Base-by-base conservation (phyloP, 306 rosid species). In the Ceratonia siliqua region DNA sequence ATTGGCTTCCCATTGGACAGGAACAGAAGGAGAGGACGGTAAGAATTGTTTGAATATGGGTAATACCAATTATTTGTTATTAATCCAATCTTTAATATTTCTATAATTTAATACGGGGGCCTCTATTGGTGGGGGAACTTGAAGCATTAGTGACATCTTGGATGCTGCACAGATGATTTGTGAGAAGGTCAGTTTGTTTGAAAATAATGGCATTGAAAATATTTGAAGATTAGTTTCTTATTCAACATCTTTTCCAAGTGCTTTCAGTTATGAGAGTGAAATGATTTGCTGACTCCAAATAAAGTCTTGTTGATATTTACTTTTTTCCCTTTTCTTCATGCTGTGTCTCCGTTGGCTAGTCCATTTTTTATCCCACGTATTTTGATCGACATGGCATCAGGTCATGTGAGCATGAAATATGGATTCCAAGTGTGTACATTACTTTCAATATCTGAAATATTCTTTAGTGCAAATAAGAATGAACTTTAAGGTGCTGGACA, bases 331-430 rank as follows among this genome's bases (percentile, higher is more conserved):
- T 2, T 41, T 61, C 27, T 59, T 45, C n/a, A 53, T 80, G 14
- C 89, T 91, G 98, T 93, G 84, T 66, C 81, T 91, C 52, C 95
- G 98, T 66, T 93, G 98, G 68, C 95, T 74, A 91, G 98, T 87
- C 98, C 98, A 62, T 94, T 87, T 88, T 94, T 94, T 71, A 88
- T 94, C 68, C 98, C 96, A 4, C 90, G 95, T 74, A 94, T 94
- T 82, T 71, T 91, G 85, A 88, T 94, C 81, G 91, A 94, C 83
- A 91, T 94, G 98, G 98, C 98, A 61, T 87, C 98, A 36, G 97
- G 98, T 63, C 98, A 91, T 43, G 87, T 94, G 81, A 91, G 98
- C 97, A 94, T 94, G 95, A 94, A 87, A 77, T 94, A 91, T 82
- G 96, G 97, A 45, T 90, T 94, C 76, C 97, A 94, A 95, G 98